Evolutionary conservation across 2,329 filamentous ascomycete species (phyloP), one percentile per base, ranked within the genome.

Genomic region (Colletotrichum viniferum): DNA sequence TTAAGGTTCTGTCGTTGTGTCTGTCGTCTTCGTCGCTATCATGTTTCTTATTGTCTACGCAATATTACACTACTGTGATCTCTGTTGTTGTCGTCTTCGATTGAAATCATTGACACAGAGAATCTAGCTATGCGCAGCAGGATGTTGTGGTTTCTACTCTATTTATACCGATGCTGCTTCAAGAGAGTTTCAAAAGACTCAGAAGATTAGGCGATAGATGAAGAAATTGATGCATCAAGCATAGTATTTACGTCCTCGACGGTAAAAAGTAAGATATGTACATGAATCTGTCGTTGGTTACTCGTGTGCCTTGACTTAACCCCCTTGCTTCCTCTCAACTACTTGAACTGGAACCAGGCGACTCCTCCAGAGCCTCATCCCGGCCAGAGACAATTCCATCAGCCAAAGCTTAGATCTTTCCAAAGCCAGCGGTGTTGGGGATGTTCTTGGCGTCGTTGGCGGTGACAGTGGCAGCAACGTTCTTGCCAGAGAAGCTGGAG

Each of bases 361-460:
- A 48, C 18, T 48, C 38, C 38, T 48, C 38, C 38, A 48, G 38
- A 48, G 38, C 38, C 18, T 2, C 3, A 2, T 48, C 18, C 38
- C 38, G 9, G 38, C 38, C 3, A 48, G 38, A 48, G 18, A 48
- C 9, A 48, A 4, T 48, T 38, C 13, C 21, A n/a, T 18, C 21
- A 66, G 2, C 38, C 16, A 3, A 24, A 61, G 67, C 73, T 78
- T 83, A 87, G 71, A 87, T 80, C 67, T 82, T 85, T 32, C 88
- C 88, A 76, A 89, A 85, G 10, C 88, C 88, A 77, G 88, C 87
- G 55, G 81, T 84, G 73, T 79, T 82, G 18, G 80, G 79, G 65
- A 88, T 84, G 52, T 77, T 83, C 68, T 84, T 81, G 76, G 82
- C 85, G 30, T 82, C 81, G 61, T 78, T 79, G 64, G 82, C 82